These are phyloP conservation scores for Gaertneriomyces sp. DNA, from an alignment of 192 early-diverging fungal genomes.

Conservation along the genomic window DNA sequence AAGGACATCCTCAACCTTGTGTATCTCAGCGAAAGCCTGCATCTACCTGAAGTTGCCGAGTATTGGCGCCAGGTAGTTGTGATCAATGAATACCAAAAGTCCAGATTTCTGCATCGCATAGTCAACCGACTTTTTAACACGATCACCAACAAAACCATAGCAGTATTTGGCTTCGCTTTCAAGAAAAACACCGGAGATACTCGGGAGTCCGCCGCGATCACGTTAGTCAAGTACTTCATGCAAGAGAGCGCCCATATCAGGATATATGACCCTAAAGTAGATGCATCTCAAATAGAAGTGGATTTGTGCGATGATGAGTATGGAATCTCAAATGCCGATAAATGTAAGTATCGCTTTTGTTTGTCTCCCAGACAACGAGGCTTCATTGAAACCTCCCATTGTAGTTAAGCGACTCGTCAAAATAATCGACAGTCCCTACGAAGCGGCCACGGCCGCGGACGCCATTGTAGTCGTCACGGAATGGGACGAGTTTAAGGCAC, in stretches of 20 bases:
- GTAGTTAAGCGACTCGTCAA: conserved; percentile 59
- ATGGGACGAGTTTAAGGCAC: conserved; percentile 85
- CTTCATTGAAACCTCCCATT: not conserved
- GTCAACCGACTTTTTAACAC: conserved; percentile 73
- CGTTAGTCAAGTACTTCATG: conserved; percentile 74
- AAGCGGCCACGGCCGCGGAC: conserved; percentile 66
- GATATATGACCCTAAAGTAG: conserved; percentile 91
- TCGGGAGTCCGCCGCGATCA: conserved; percentile 87
- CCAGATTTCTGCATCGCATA: conserved; percentile 72
- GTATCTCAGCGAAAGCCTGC: conserved; percentile 78
- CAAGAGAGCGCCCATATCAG: conserved; percentile 69
- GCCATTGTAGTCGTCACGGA: conserved; percentile 81
- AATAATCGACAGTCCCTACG: conserved; percentile 64
- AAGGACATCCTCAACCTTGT: conserved; percentile 92
- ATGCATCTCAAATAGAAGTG: conserved; percentile 22
- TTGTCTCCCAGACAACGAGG: not conserved
- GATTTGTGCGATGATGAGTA: conserved; percentile 22
- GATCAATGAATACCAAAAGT: conserved; percentile 91
- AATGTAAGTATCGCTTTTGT: conserved; percentile 31
- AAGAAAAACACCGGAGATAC: conserved; percentile 95
- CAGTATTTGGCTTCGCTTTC: conserved; percentile 87
- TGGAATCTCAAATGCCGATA: conserved; percentile 24
- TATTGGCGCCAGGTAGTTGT: conserved; percentile 88
- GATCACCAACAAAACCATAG: conserved; percentile 74
- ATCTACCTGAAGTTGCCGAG: conserved; percentile 83